Percentiles rank a stretch among this genome's conserved stretches.
Evolutionary conservation across 2,329 filamentous ascomycete genomes (phyloP).

Genomic region (Arthrobotrys sphaeroides): DNA sequence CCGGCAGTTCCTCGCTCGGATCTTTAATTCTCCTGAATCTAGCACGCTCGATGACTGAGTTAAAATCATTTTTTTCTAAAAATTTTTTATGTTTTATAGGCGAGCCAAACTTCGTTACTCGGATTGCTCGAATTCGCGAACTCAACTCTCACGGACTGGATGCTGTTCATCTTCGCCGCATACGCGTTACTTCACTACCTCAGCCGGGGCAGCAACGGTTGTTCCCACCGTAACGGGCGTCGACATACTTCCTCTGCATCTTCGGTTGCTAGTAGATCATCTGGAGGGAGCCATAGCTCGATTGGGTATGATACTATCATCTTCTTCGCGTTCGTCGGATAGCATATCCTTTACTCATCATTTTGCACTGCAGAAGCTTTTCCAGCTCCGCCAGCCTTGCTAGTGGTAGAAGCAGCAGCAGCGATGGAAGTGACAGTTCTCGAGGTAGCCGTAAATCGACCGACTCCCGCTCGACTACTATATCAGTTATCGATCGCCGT

Average conservation of each 20-base stretch:
- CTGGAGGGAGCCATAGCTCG: neutral
- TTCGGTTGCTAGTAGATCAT: neutral
- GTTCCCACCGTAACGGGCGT: neutral
- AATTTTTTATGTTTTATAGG: neutral
- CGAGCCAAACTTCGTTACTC: neutral
- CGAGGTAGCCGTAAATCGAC: neutral
- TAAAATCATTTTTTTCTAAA: no score
- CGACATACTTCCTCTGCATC: neutral
- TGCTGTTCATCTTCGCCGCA: neutral
- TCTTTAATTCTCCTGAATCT: no score
- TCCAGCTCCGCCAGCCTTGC: no score
- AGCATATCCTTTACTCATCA: neutral
- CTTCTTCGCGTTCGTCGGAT: no score
- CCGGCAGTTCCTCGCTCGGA: no score
- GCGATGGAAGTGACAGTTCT: neutral
- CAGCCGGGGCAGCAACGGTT: neutral
- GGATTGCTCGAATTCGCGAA: neutral
- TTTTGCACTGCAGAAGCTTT: no score
- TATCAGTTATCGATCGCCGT: neutral
- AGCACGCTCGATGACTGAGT: neutral
- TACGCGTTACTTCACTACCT: neutral
- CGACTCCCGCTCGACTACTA: neutral
- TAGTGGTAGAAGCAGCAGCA: neutral
- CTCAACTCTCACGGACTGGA: neutral
- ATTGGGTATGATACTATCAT: neutral